Conservation (phyloP, 352 stramenopile genomes). For the Globisporangium cystogenes region DNA sequence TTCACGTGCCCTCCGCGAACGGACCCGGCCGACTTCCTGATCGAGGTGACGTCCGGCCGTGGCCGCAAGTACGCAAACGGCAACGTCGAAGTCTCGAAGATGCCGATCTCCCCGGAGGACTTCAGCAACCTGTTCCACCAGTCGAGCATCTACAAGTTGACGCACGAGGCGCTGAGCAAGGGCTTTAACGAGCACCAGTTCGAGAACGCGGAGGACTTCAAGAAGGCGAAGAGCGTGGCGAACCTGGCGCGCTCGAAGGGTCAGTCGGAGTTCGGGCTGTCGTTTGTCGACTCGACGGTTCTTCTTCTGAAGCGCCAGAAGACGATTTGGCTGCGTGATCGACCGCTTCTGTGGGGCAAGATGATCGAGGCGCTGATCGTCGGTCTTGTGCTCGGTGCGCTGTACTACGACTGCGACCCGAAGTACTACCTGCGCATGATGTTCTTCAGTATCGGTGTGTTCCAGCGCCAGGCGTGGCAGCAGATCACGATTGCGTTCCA, state of each 20-base stretch:
- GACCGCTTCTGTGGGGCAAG: conserved; percentile 57
- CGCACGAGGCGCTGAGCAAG: conserved; percentile 38
- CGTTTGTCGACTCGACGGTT: conserved; percentile 25
- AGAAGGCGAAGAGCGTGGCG: conserved; percentile 45
- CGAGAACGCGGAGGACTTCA: conserved; percentile 50
- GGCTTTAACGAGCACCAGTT: conserved; percentile 55
- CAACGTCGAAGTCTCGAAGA: conserved; percentile 17
- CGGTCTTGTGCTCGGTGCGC: conserved; percentile 70
- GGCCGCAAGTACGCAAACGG: conserved; percentile 30
- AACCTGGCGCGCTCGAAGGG: conserved; percentile 43
- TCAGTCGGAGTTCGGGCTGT: conserved; percentile 35
- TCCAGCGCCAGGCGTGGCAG: conserved; percentile 69
- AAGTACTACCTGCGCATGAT: conserved; percentile 60
- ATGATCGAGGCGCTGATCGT: conserved; percentile 59
- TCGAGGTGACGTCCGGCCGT: conserved; percentile 62
- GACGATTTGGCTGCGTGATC: conserved; percentile 56
- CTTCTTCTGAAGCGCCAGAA: conserved; percentile 60
- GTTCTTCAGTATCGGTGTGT: conserved; percentile 61
- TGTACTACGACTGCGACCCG: conserved; percentile 53
- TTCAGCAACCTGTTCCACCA: conserved; percentile 53
- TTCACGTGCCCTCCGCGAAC: conserved; percentile 60
- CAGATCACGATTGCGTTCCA: conserved; percentile 55
- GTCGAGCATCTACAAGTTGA: conserved; percentile 49
- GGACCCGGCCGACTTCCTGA: conserved; percentile 61
- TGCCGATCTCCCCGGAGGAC: conserved; percentile 28